These are phyloP conservation scores for Suillus americanus DNA, from an alignment of 768 basidiomycete species.

Conservation along the genomic window DNA sequence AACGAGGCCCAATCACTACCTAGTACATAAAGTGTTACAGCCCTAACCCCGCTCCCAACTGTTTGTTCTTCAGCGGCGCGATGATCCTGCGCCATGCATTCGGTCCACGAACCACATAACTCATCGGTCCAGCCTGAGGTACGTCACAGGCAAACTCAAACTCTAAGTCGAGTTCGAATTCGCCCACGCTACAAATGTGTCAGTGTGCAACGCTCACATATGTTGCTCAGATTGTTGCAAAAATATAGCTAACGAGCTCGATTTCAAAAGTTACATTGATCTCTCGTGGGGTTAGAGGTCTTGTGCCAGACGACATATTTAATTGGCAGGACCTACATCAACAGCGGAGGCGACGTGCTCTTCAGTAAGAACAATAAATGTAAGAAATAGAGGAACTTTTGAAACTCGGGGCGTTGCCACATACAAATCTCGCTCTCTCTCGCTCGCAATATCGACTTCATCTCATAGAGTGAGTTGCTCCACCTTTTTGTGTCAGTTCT, in stretches of 20 bases:
- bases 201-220: not conserved
- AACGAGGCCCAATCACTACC: too few relatives aligned
- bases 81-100: too few relatives aligned
- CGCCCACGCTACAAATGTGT: not conserved
- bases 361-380: not conserved
- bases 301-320: not conserved
- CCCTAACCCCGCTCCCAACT: too few relatives aligned
- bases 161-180: constrained; percentile 5
- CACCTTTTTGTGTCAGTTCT: not conserved
- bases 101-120: too few relatives aligned
- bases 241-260: not conserved
- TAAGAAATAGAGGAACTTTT: not conserved
- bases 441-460: not conserved
- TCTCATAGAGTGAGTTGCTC: not conserved
- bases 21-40: too few relatives aligned
- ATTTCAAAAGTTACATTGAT: not conserved
- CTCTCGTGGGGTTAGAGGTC: not conserved
- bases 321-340: not conserved
- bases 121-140: not conserved
- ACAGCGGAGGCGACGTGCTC: not conserved
- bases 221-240: not conserved
- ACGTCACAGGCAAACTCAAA: constrained; percentile 13
- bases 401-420: not conserved
- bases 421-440: not conserved
- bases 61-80: not conserved